Evolutionary conservation across 208 protist species (phyloP), one percentile per base, ranked within the genome.

Genomic region (Crithidia fasciculata): DNA sequence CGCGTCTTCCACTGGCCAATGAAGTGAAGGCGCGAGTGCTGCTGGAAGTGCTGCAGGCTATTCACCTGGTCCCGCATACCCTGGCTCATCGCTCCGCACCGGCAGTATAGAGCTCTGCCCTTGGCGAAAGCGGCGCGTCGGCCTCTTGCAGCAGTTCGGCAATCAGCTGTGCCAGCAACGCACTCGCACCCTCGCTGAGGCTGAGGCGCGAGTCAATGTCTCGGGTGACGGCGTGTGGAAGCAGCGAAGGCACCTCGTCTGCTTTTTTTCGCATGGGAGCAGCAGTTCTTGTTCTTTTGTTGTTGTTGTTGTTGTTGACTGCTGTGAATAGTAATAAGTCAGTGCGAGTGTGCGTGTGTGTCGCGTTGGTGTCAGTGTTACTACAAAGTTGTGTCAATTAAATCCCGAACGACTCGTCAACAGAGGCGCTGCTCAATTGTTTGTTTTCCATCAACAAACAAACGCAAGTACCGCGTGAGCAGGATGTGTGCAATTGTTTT

Each of bases 1-100:
- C 74, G 80, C 13, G 85, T 96, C 69, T 88, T 93, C 93, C 93
- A 98, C 44, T 95, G 88, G 3, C 96, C 94, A 79, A 98, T 98
- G 78, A 98, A 98, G 66, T 98, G 94, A 10, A 98, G 85, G 4
- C 96, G 81, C 4, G 93, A 97, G 69, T 93, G 84, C 47, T 92
- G 89, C 72, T 96, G 85, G 76, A 94, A 98, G 55, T 95, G 78
- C 18, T 83, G 66, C n/a, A 98, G 66, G 63, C 84, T 95, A 71
- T 97, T 97, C 67, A 92, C 67, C 70, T 92, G 84, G 13, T 87
- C 74, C 16, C 62, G 76, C 63, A 73, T 71, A 45, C 52, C 53
- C 53, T 71, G 55, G 68, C 68, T 70, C 71, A 72, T 76, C 39
- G 16, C 3, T 12, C 16, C 4, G 0, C 47, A 2, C 56, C 62